Conservation (phyloP, 2,329 filamentous ascomycete species). For the Proliferodiscus dingleyae region DNA sequence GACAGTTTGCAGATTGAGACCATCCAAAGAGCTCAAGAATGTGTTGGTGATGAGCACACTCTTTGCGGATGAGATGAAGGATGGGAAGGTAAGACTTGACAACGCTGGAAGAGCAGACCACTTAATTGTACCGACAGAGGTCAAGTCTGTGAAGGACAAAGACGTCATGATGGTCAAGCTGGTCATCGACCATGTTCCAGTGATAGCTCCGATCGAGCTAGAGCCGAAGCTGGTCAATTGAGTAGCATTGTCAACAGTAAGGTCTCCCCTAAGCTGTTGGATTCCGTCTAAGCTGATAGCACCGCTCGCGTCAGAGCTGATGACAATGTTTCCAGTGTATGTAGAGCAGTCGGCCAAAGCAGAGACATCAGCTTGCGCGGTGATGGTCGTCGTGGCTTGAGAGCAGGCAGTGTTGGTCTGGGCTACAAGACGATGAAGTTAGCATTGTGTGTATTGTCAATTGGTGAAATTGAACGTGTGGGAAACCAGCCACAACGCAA, state of each 20-base stretch:
- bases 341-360: constrained; percentile 26
- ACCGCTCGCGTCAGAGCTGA: constrained; percentile 28
- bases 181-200: constrained; percentile 63
- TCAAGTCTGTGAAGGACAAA: constrained; percentile 63
- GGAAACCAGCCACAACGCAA: no score
- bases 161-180: constrained; percentile 64
- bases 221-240: constrained; percentile 61
- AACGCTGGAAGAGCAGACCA: constrained; percentile 68
- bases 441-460: background rate
- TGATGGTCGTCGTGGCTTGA: constrained; percentile 29
- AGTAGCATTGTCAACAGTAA: constrained; percentile 56
- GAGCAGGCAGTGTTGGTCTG: constrained; percentile 22
- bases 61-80: constrained; percentile 60
- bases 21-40: constrained; percentile 69
- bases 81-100: constrained; percentile 51
- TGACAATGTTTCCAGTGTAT: constrained; percentile 31
- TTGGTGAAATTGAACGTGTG: background rate
- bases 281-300: constrained; percentile 56
- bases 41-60: constrained; percentile 81
- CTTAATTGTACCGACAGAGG: constrained; percentile 59
- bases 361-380: constrained; percentile 28
- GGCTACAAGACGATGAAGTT: constrained; percentile 5
- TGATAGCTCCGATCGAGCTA: constrained; percentile 58
- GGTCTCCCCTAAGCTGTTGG: constrained; percentile 49
- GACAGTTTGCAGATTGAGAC: constrained; percentile 74